Percentiles rank a stretch among this genome's conserved stretches.
Conservation (phyloP, 2,329 filamentous ascomycete species). For the Colletotrichum sansevieriae region DNA sequence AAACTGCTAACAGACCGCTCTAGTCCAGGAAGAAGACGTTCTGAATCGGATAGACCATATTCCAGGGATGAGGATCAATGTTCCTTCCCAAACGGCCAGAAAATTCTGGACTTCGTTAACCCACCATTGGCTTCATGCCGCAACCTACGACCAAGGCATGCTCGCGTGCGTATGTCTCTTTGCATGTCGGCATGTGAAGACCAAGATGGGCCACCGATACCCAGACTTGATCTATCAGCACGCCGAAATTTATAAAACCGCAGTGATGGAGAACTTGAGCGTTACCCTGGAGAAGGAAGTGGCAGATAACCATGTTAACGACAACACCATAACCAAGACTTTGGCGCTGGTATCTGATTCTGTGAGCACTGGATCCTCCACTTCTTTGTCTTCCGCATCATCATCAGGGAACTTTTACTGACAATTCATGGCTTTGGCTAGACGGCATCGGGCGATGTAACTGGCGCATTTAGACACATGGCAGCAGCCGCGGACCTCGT, state of each 20-base stretch:
- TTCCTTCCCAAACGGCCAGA: slow-evolving; percentile 1
- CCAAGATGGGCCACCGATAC: not conserved
- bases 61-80: slow-evolving; percentile 11
- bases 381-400: not conserved
- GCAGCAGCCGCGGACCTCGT: slow-evolving; percentile 17
- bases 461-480: slow-evolving; percentile 7
- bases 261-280: slow-evolving; percentile 40
- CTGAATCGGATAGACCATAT: slow-evolving; percentile 27
- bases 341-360: slow-evolving; percentile 41
- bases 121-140: slow-evolving; percentile 42
- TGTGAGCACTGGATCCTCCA: slow-evolving; percentile 12
- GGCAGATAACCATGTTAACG: slow-evolving; percentile 23
- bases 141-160: slow-evolving; percentile 44
- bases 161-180: slow-evolving; percentile 42
- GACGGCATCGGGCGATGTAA: slow-evolving; percentile 14
- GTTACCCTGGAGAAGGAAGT: slow-evolving; percentile 31
- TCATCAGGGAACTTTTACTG: not conserved
- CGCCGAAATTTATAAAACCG: slow-evolving; percentile 38
- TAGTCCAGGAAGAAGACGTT: slow-evolving; percentile 8
- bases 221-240: slow-evolving; percentile 22
- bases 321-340: slow-evolving; percentile 44
- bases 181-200: slow-evolving; percentile 41
- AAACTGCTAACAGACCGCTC: slow-evolving; percentile 2
- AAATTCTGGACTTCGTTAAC: slow-evolving; percentile 36
- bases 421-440: slow-evolving; percentile 1